These are phyloP conservation scores for Aspergillus spinulosporus DNA, from an alignment of 2,329 filamentous ascomycete genomes.

Conservation along the genomic window DNA sequence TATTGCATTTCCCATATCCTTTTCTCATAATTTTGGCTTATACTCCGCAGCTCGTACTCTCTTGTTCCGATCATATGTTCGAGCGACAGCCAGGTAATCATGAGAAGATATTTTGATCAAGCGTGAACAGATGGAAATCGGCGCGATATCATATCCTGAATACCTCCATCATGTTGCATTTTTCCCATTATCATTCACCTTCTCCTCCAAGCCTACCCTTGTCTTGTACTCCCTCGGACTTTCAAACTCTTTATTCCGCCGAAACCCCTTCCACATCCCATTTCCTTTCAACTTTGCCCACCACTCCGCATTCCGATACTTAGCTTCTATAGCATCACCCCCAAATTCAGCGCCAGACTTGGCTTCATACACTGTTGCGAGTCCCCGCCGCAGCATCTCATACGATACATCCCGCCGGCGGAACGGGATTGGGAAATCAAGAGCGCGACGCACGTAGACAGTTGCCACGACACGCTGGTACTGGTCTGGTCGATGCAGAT, in stretches of 20 bases:
- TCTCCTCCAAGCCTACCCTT: conserved; percentile 48
- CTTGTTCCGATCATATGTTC: not conserved
- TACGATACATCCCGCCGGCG: conserved; percentile 78
- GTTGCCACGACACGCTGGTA: conserved; percentile 89
- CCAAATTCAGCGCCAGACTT: conserved; percentile 90
- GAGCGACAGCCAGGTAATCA: conserved; percentile 13
- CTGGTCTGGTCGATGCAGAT: conserved; percentile 82
- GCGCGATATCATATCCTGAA: not conserved
- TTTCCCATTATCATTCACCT: conserved; percentile 15
- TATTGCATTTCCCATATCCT: not conserved
- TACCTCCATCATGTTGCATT: conserved; percentile 7
- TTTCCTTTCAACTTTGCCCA: conserved; percentile 63
- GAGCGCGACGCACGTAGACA: conserved; percentile 66
- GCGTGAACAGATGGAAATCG: not conserved
- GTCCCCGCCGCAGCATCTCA: conserved; percentile 80
- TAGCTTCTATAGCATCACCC: conserved; percentile 55
- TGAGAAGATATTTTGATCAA: not conserved
- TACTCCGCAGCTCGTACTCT: not conserved
- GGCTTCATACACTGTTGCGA: conserved; percentile 92
- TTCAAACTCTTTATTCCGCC: conserved; percentile 63
- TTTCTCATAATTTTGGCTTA: not conserved
- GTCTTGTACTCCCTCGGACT: conserved; percentile 87
- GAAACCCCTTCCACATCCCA: conserved; percentile 70
- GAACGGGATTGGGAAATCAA: conserved; percentile 41
- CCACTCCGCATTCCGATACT: conserved; percentile 50